Percentiles rank a stretch among this genome's conserved stretches.
Evolutionary conservation across 2,329 filamentous ascomycete genomes (phyloP).

Genomic region (Daldinia sp.): DNA sequence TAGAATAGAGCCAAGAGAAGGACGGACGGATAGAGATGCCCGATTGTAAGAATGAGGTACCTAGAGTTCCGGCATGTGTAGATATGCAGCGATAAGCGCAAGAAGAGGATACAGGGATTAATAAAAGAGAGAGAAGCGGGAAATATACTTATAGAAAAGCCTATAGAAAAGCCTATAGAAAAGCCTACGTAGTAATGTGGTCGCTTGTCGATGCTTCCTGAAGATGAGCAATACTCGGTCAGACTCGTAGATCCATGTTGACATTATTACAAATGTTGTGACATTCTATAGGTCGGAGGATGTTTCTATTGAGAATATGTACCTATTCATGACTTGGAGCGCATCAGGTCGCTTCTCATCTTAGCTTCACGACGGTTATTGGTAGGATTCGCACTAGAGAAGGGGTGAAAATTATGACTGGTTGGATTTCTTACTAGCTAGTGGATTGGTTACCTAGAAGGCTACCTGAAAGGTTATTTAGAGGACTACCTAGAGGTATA

Average conservation of each 20-base stretch:
- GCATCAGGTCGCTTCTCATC: too few relatives aligned
- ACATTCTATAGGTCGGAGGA: background rate
- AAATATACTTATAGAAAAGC: background rate
- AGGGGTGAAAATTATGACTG: too few relatives aligned
- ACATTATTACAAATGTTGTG: background rate
- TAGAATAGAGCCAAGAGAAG: constrained; percentile 1
- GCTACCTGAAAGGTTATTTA: too few relatives aligned
- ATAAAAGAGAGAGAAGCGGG: background rate
- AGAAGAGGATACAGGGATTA: background rate
- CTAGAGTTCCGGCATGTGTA: background rate
- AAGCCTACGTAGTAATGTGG: background rate
- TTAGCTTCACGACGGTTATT: too few relatives aligned
- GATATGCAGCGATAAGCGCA: background rate
- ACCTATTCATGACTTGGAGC: too few relatives aligned
- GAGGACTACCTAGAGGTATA: too few relatives aligned
- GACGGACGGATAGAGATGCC: background rate
- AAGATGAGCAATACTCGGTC: background rate
- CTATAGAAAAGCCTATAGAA: too few relatives aligned
- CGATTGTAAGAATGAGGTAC: background rate
- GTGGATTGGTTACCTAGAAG: too few relatives aligned
- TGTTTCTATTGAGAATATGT: background rate
- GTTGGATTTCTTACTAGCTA: too few relatives aligned
- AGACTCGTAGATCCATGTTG: background rate
- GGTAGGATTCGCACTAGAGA: too few relatives aligned
- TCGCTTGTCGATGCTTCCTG: background rate